These are phyloP conservation scores for Arthroderma uncinatum DNA, from an alignment of 2,329 filamentous ascomycete species.

Conservation along the genomic window DNA sequence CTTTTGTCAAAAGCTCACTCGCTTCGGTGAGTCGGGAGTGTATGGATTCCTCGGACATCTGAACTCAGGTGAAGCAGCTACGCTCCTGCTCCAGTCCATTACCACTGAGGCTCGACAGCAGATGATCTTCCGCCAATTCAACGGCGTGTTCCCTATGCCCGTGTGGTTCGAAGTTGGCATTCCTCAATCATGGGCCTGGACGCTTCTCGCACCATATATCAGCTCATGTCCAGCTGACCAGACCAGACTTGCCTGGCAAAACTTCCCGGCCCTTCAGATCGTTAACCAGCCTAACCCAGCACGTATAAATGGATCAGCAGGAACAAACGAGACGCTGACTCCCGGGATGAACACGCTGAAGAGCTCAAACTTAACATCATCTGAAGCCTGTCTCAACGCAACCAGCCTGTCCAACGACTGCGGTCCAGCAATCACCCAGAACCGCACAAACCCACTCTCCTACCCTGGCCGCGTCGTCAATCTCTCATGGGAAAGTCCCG, in stretches of 20 bases:
- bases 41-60: constrained; percentile 72
- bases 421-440: constrained; percentile 53
- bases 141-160: constrained; percentile 68
- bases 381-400: neutral
- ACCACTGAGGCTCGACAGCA: constrained; percentile 72
- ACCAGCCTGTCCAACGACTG: constrained; percentile 38
- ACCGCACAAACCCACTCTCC: constrained; percentile 59
- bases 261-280: constrained; percentile 62
- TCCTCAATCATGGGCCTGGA: constrained; percentile 78
- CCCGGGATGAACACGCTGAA: constrained; percentile 26
- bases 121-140: constrained; percentile 73
- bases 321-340: constrained; percentile 49
- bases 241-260: constrained; percentile 71
- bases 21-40: constrained; percentile 67
- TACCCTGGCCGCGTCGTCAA: constrained; percentile 63
- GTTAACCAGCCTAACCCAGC: constrained; percentile 68
- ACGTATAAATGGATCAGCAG: constrained; percentile 45
- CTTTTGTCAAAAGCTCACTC: constrained; percentile 76
- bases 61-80: constrained; percentile 61
- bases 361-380: constrained; percentile 24
- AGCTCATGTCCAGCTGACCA: constrained; percentile 59
- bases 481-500: constrained; percentile 61
- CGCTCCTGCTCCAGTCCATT: constrained; percentile 64
- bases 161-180: constrained; percentile 72
- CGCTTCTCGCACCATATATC: constrained; percentile 69